These are phyloP conservation scores for Hypoxylon rubiginosum DNA, from an alignment of 2,329 filamentous ascomycete species.

Conservation along the genomic window DNA sequence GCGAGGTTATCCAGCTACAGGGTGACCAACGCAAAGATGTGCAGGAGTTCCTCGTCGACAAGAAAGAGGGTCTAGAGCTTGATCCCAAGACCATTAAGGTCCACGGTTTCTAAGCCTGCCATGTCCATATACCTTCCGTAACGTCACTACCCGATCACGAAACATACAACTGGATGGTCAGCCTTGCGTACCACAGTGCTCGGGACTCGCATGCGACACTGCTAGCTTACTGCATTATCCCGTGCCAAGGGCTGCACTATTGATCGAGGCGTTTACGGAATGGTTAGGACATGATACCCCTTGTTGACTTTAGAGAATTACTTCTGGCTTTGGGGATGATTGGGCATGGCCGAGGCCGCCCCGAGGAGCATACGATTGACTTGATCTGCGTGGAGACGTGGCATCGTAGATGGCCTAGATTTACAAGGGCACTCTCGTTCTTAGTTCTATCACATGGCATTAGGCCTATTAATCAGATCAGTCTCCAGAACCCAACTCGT, in stretches of 20 bases:
- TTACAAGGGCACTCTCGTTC: conserved; percentile 47
- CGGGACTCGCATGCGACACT: conserved; percentile 36
- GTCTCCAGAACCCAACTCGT: conserved; percentile 23
- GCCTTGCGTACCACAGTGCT: conserved; percentile 29
- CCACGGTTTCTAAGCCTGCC: conserved; percentile 72
- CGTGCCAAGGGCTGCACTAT: conserved; percentile 46
- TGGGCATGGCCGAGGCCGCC: conserved; percentile 31
- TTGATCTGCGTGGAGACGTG: conserved; percentile 42
- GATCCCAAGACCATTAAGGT: conserved; percentile 97
- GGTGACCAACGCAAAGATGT: conserved; percentile 99
- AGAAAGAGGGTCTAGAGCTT: conserved; percentile 93
- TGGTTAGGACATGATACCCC: conserved; percentile 55
- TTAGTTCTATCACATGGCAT: conserved; percentile 45
- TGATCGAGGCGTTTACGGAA: conserved; percentile 52
- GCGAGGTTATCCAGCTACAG: conserved; percentile 99
- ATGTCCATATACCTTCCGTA: conserved; percentile 50
- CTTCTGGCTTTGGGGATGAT: conserved; percentile 41
- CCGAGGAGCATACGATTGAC: conserved; percentile 27
- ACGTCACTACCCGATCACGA: conserved; percentile 41
- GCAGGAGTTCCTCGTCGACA: conserved; percentile 96
- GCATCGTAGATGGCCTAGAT: conserved; percentile 40
- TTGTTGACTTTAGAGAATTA: conserved; percentile 40
- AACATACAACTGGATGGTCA: conserved; percentile 43
- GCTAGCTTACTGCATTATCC: conserved; percentile 42
- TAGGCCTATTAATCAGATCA: conserved; percentile 44